These are phyloP conservation scores for Simplicillium aogashimaense DNA, from an alignment of 2,329 filamentous ascomycete genomes.

Conservation along the genomic window DNA sequence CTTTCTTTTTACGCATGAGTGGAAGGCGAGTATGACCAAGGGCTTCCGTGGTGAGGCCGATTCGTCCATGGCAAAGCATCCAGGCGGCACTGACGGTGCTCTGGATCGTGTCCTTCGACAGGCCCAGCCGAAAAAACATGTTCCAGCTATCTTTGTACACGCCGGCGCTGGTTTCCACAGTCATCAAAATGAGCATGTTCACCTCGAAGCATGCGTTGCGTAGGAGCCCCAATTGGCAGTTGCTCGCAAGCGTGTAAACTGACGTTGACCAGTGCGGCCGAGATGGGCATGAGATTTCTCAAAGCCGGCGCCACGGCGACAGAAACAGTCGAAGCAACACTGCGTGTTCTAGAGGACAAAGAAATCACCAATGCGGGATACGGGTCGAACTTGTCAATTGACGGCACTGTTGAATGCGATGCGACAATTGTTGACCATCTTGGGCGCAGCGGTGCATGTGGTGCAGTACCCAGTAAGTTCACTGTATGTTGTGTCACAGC, in stretches of 20 bases:
- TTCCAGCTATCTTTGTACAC: conserved; percentile 84
- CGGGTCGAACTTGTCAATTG: conserved; percentile 86
- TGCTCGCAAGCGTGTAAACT: neutral
- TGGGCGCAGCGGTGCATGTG: conserved; percentile 86
- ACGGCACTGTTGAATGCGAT: conserved; percentile 89
- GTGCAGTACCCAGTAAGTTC: conserved; percentile 72
- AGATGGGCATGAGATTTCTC: conserved; percentile 71
- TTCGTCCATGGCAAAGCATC: conserved; percentile 37
- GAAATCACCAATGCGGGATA: conserved; percentile 96
- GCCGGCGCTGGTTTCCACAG: conserved; percentile 94
- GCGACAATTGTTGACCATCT: conserved; percentile 86
- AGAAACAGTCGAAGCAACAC: conserved; percentile 82
- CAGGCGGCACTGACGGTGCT: conserved; percentile 31
- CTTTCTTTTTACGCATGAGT: neutral
- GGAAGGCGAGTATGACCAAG: conserved; percentile 19
- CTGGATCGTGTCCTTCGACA: conserved; percentile 27
- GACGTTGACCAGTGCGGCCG: conserved; percentile 56
- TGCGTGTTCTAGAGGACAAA: conserved; percentile 80
- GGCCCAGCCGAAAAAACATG: conserved; percentile 20
- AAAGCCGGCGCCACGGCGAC: conserved; percentile 69
- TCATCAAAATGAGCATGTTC: conserved; percentile 70
- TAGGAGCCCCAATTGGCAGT: conserved; percentile 33
- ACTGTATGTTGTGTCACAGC: neutral
- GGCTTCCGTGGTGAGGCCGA: conserved; percentile 15
- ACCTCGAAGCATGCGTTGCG: conserved; percentile 82